Conservation (phyloP, 2,329 filamentous ascomycete species). For the Colletotrichum tamarilloi region DNA sequence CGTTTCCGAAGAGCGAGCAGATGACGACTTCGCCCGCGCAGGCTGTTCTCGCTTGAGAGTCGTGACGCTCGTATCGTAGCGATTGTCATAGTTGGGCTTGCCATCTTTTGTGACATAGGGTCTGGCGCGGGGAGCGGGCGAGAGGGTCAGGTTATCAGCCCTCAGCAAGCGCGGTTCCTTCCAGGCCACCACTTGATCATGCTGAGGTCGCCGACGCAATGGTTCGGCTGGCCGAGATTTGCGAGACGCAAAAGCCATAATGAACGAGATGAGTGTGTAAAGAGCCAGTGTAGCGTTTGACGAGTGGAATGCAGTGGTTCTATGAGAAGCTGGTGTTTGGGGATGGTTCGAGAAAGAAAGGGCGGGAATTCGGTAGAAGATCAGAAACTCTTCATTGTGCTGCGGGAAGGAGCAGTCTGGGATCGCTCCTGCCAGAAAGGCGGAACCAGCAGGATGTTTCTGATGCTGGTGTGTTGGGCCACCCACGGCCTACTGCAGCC, state of each 20-base stretch:
- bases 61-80: background rate
- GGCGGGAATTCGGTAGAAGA: background rate
- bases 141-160: slow-evolving; percentile 12
- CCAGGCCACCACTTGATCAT: background rate
- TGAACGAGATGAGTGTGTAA: background rate
- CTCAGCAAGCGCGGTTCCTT: slow-evolving; percentile 26
- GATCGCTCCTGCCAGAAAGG: slow-evolving; percentile 5
- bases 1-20: background rate
- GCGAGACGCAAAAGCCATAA: background rate
- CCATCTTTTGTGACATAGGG: slow-evolving; percentile 25
- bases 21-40: background rate
- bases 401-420: slow-evolving; percentile 9
- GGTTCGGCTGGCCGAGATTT: background rate
- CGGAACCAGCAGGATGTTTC: slow-evolving; percentile 6
- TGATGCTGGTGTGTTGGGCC: background rate
- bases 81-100: slow-evolving; percentile 13
- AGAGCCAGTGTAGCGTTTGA: background rate
- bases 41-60: slow-evolving; percentile 11
- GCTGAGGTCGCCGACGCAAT: background rate
- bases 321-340: background rate
- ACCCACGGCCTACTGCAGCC: background rate
- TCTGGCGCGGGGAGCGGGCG: background rate
- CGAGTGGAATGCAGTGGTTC: background rate
- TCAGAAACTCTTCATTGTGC: background rate
- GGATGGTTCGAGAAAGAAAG: background rate